phyloP scores from a whole-genome alignment of 768 basidiomycete species.

The Mycena kentingensis region DNA sequence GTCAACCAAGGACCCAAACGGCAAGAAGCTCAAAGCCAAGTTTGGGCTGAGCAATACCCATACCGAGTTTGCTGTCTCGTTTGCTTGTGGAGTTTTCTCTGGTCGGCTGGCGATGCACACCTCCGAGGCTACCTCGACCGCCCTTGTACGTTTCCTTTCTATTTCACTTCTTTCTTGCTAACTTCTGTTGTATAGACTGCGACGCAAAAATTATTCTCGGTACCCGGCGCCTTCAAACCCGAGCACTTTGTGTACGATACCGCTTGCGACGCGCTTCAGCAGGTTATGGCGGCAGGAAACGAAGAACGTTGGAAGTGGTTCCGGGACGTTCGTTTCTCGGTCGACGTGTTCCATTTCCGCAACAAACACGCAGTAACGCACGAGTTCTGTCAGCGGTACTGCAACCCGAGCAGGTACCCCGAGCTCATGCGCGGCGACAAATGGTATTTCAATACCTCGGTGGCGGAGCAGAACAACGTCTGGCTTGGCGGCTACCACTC shows the following conservation, averaged over 20 bases:
- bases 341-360: slow-evolving; percentile 22
- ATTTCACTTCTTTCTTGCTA: background rate
- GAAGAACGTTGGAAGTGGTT: slow-evolving; percentile 6
- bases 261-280: slow-evolving; percentile 17
- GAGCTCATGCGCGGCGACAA: slow-evolving; percentile 12
- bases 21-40: slow-evolving; percentile 13
- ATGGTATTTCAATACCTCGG: slow-evolving; percentile 37
- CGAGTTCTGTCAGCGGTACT: slow-evolving; percentile 12
- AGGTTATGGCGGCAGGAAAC: background rate
- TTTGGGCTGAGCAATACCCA: slow-evolving; percentile 22
- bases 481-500: slow-evolving; percentile 39
- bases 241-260: slow-evolving; percentile 25
- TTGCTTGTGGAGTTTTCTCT: slow-evolving; percentile 25
- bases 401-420: slow-evolving; percentile 7
- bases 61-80: slow-evolving; percentile 23
- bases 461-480: slow-evolving; percentile 38
- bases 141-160: slow-evolving; percentile 15
- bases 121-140: slow-evolving; percentile 23
- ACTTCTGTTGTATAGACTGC: background rate
- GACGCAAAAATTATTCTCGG: slow-evolving; percentile 23
- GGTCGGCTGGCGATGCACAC: slow-evolving; percentile 20
- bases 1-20: background rate
- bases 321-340: slow-evolving; percentile 9
- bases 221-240: slow-evolving; percentile 28
- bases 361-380: slow-evolving; percentile 15